phyloP scores from a whole-genome alignment of 495 filamentous ascomycete species.

The Hypoxylon intermedium region DNA sequence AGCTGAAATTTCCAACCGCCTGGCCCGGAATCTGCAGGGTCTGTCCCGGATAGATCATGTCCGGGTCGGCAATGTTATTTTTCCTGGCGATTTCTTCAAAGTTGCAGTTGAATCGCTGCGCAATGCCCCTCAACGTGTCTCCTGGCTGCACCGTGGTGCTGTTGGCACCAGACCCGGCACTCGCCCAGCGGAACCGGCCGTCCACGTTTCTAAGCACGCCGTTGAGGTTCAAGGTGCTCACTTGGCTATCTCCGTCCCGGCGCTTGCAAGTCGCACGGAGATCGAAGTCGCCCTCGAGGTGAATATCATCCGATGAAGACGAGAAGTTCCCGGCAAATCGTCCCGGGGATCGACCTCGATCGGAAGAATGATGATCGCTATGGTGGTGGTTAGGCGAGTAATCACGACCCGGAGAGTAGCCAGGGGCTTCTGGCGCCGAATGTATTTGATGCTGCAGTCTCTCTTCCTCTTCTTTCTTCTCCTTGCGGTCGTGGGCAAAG shows the following conservation, averaged over 20 bases:
- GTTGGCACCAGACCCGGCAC: constrained; percentile 9
- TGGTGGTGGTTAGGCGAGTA: constrained; percentile 5
- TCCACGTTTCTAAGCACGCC: constrained; percentile 41
- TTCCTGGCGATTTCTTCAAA: constrained; percentile 43
- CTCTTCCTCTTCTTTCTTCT: constrained; percentile 48
- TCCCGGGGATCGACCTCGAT: constrained; percentile 17
- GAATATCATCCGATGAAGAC: constrained; percentile 43
- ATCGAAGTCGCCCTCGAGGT: constrained; percentile 45
- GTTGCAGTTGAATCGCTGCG: constrained; percentile 23
- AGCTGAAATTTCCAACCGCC: constrained; percentile 47
- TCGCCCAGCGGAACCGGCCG: constrained; percentile 44
- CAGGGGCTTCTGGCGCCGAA: constrained; percentile 4
- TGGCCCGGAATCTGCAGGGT: constrained; percentile 45
- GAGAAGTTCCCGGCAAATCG: constrained; percentile 43
- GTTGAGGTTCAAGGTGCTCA: constrained; percentile 46
- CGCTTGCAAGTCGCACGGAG: constrained; percentile 44
- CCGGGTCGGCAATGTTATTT: constrained; percentile 45
- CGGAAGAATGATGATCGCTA: neutral
- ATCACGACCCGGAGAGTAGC: neutral
- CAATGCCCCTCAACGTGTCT: constrained; percentile 47
- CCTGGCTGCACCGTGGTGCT: constrained; percentile 43
- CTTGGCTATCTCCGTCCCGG: constrained; percentile 38
- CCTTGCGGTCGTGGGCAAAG: constrained; percentile 46
- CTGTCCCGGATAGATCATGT: constrained; percentile 49
- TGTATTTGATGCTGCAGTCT: constrained; percentile 30